Percentiles rank a stretch among this genome's conserved stretches.
Evolutionary conservation across 306 rosid species (phyloP).

Genomic region (Quercus rubra): DNA sequence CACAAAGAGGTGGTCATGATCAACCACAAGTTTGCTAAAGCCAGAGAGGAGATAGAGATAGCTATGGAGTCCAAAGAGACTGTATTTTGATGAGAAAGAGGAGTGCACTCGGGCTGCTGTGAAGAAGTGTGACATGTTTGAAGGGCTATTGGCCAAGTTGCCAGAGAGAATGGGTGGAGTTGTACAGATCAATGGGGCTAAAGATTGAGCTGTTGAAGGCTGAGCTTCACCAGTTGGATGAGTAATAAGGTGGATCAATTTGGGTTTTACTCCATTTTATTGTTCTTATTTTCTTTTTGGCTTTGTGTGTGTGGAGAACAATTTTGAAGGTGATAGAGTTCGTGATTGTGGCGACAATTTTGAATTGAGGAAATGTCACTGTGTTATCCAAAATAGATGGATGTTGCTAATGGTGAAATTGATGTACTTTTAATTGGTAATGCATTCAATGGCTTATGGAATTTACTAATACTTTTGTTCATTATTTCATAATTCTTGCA

Average conservation of each 20-base stretch:
- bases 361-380: conserved; percentile 21
- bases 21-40: conserved; percentile 84
- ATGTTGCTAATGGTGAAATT: not conserved
- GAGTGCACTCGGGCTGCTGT: conserved; percentile 86
- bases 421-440: not conserved
- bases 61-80: conserved; percentile 93
- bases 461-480: not conserved
- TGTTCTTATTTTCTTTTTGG: not conserved
- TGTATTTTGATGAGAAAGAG: conserved; percentile 84
- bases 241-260: conserved; percentile 49
- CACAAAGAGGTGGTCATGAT: conserved; percentile 73
- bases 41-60: conserved; percentile 92
- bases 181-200: conserved; percentile 84
- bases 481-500: not conserved
- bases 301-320: conserved; percentile 1
- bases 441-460: not conserved
- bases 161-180: conserved; percentile 55
- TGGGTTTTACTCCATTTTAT: not conserved
- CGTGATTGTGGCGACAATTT: conserved; percentile 7
- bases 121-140: conserved; percentile 52
- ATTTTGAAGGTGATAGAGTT: not conserved
- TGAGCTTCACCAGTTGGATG: conserved; percentile 77
- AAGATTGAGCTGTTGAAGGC: conserved; percentile 92
- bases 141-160: conserved; percentile 52
- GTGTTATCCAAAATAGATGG: not conserved